Base-by-base conservation (phyloP, 2,329 filamentous ascomycete species). In the Trichoderma brevicompactum region DNA sequence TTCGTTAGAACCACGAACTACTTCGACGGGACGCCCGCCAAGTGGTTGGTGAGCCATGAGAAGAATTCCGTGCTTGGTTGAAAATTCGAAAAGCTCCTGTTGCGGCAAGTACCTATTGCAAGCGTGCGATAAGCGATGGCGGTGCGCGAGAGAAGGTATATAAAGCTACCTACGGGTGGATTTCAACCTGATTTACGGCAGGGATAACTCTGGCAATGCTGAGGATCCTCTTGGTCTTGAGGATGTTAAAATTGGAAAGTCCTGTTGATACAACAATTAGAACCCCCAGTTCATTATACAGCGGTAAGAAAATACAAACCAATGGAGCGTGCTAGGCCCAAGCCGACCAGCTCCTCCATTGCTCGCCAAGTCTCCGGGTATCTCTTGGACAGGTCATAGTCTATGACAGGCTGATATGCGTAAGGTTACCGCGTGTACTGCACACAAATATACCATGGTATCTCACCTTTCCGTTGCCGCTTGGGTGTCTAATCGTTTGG, bases 311-410 rank as follows among this genome's bases (percentile, higher is more conserved):
- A 3, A n/a, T 8, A 41, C 58, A 2, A 34, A 61, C 58, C 58
- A 13, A 61, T 61, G 4, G 58, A 61, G 13, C 58, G 34, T 2
- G 36, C 44, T 7, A 61, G 58, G 7, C 58, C 58, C 9, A 61
- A 15, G 10, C 50, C 44, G 19, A 61, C 58, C 36, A 61, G 46
- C 19, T 28, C 15, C 17, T 61, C 58, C 58, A 61, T 61, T 17
- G 58, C 58, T 17, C 50, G 44, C 58, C 58, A 61, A 15, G 58
- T 61, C 41, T 61, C 58, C 28, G 58, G 46, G 17, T 61, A 61
- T 34, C 58, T 41, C 38, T 17, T 61, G 19, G 58, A 61, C 8
- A 61, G 36, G 15, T 32, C 36, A 15, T 61, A 61, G 36, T 61
- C 58, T 41, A 61, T 61, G 36, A 61, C 58, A 3, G 58, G 58